Evolutionary conservation across 345 rosid genomes (phyloP).

Genomic region (Leavenworthia alabamica): DNA sequence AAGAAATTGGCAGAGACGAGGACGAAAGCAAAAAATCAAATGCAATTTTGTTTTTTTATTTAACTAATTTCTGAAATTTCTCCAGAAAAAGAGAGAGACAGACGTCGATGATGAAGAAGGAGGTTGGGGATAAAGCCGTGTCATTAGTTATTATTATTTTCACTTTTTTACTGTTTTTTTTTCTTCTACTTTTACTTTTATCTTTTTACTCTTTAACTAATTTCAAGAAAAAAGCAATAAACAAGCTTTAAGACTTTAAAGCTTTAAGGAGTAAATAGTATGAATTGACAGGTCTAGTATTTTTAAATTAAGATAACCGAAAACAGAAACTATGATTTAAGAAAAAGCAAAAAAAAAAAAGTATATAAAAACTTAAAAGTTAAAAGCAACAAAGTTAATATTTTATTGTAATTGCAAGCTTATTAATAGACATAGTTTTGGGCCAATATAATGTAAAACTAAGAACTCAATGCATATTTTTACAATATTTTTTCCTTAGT

Average conservation of each 20-base stretch:
- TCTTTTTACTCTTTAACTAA: conserved; percentile 16
- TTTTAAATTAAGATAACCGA: neutral
- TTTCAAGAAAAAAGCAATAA: neutral
- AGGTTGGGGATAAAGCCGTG: neutral
- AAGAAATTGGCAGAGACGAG: conserved; percentile 32
- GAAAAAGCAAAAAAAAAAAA: no score
- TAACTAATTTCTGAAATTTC: conserved; percentile 4
- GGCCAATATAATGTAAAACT: neutral
- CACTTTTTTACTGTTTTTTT: conserved; percentile 11
- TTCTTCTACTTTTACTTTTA: conserved; percentile 13
- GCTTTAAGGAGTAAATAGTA: conserved; percentile 6
- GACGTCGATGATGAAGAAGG: conserved; percentile 13
- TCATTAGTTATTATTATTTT: neutral
- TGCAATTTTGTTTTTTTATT: neutral
- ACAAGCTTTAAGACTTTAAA: neutral
- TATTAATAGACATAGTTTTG: neutral
- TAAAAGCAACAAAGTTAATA: neutral
- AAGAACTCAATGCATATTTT: no score
- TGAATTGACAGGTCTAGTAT: neutral
- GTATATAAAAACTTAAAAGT: no score
- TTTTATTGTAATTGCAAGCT: no score
- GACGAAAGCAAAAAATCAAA: neutral
- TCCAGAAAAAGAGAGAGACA: neutral
- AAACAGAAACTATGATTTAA: neutral
- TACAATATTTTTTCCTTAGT: no score